Conservation (phyloP, 768 basidiomycete genomes). For the Agaricus subrufescens region DNA sequence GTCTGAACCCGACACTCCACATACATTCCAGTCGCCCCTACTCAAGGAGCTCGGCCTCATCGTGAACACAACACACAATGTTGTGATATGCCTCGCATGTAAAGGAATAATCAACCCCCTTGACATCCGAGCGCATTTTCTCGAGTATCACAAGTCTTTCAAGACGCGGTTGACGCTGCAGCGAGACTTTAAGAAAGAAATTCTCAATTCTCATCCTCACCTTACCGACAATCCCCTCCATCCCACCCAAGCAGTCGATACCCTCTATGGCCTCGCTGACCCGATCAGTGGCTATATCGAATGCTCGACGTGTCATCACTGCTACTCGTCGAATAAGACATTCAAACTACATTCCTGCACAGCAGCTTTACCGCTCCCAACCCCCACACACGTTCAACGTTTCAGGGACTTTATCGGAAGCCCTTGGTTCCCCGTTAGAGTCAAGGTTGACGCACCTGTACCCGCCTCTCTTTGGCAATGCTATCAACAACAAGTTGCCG, state of each 20-base stretch:
- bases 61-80: background rate
- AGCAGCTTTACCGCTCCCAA: too few relatives aligned
- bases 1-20: too few relatives aligned
- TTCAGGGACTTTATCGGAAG: too few relatives aligned
- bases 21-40: background rate
- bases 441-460: too few relatives aligned
- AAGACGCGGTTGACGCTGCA: background rate
- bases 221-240: slow-evolving; percentile 2
- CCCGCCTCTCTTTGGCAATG: too few relatives aligned
- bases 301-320: slow-evolving; percentile 4
- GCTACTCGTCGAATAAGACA: background rate
- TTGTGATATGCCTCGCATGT: slow-evolving; percentile 6
- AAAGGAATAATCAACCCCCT: background rate
- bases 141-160: background rate
- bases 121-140: slow-evolving; percentile 2
- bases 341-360: background rate
- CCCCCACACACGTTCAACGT: too few relatives aligned
- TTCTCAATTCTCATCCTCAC: background rate
- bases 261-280: background rate
- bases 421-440: too few relatives aligned
- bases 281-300: background rate
- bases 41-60: background rate
- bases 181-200: background rate
- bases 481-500: too few relatives aligned
- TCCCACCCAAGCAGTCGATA: background rate